Percentiles rank a stretch among this genome's conserved stretches.
These are phyloP conservation scores for Cupressus sempervirens DNA, from an alignment of 75 land plant genomes.

Conservation along the genomic window DNA sequence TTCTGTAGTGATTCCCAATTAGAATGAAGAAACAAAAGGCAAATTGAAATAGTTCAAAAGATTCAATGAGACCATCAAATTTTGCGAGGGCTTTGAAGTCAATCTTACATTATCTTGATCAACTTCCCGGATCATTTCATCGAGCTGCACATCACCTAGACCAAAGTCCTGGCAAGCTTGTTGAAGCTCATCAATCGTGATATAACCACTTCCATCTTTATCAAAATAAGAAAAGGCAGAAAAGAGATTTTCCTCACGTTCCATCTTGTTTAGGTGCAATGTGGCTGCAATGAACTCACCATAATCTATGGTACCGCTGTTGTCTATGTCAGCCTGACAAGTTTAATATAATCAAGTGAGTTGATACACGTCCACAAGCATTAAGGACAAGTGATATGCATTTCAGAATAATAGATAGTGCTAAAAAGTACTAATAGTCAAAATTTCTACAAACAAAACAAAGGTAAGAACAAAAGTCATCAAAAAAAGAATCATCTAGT, in stretches of 20 bases:
- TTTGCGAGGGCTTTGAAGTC: not conserved
- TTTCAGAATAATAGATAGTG: not conserved
- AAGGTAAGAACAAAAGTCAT: not conserved
- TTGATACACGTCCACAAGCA: not conserved
- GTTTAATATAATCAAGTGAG: constrained; percentile 3
- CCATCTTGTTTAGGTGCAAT: constrained; percentile 61
- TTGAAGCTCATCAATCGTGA: constrained; percentile 76
- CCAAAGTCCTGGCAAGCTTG: constrained; percentile 70
- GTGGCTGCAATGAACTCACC: constrained; percentile 87
- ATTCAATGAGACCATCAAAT: not conserved
- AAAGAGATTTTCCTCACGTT: constrained; percentile 69
- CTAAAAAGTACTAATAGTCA: not conserved
- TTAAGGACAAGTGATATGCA: not conserved
- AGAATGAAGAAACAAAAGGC: not conserved
- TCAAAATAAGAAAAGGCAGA: constrained; percentile 79
- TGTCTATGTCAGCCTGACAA: constrained; percentile 72
- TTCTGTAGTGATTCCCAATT: not conserved
- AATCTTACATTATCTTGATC: constrained; percentile 69
- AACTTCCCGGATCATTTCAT: constrained; percentile 69
- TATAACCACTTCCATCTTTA: constrained; percentile 85
- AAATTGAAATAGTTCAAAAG: not conserved
- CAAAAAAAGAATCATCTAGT: not conserved
- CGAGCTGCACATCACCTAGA: constrained; percentile 42
- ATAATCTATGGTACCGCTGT: constrained; percentile 81
- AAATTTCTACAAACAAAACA: not conserved